Evolutionary conservation across 208 protist species (phyloP).

Genomic region (Leptomonas seymouri): DNA sequence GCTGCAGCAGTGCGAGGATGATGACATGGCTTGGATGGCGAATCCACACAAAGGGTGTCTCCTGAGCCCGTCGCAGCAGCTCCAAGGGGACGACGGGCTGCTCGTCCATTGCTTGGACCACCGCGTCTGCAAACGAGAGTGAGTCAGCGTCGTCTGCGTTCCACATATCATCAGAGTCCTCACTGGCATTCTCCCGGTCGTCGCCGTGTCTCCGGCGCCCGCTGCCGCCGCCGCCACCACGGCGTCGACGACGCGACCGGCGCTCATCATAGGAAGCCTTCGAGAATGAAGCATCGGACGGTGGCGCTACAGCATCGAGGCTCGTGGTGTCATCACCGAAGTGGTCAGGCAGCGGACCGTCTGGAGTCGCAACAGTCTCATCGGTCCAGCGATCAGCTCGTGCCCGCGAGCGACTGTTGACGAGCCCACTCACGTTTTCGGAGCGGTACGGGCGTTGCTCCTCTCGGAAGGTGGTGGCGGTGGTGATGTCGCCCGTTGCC

Average conservation of each 20-base stretch:
- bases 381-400: slow-evolving; percentile 34
- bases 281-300: background rate
- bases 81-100: slow-evolving; percentile 62
- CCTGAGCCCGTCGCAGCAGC: slow-evolving; percentile 38
- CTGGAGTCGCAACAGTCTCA: background rate
- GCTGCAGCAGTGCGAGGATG: slow-evolving; percentile 59
- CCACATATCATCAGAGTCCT: slow-evolving; percentile 16
- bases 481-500: background rate
- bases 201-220: background rate
- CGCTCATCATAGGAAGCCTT: background rate
- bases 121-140: slow-evolving; percentile 27
- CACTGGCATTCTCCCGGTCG: background rate
- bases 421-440: slow-evolving; percentile 2
- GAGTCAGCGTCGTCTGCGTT: slow-evolving; percentile 6
- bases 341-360: background rate
- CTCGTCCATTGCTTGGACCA: slow-evolving; percentile 37
- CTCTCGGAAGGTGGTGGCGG: background rate
- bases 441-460: background rate
- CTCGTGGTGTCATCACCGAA: background rate
- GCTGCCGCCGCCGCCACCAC: background rate
- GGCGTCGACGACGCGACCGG: background rate
- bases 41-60: slow-evolving; percentile 45
- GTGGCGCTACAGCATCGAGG: background rate
- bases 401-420: slow-evolving; percentile 29
- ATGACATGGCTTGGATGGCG: slow-evolving; percentile 66